Evolutionary conservation across 2,329 filamentous ascomycete genomes (phyloP), one percentile per base, ranked within the genome.

Genomic region (Nothophoma quercina): DNA sequence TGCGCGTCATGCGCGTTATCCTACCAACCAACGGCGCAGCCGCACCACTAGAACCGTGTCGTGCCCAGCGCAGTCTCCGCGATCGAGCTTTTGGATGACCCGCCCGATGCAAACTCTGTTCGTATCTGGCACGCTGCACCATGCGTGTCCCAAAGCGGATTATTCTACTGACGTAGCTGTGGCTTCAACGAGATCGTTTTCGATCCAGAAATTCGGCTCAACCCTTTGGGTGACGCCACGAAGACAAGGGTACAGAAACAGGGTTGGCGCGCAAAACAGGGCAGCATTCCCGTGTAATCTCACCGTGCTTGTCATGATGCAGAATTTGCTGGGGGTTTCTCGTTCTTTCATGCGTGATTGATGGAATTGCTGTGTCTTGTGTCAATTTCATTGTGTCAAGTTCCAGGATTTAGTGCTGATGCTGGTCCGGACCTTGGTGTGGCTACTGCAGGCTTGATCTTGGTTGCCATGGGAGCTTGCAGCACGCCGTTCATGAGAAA

Each of bases 201-300:
- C 48, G 29, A 45, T 34, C 41, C 38, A 39, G 9, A 25, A 21
- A 25, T n/a, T 44, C 29, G 42, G 43, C 33, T 26, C 36, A 39
- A 21, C 15, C 50, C 15, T 16, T 34, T 29, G 9, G 33, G 33
- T 53, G 50, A 48, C 50, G 43, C 50, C 50, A 53, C 43, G 18
- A n/a, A 38, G 38, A 48, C 50, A 53, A 23, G 50, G 50, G 44
- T 48, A 28, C 22, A 29, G 19, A 43, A 48, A 42, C 38, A 52
- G 32, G 38, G 39, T 48, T 48, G 50, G 44, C 28, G 43, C 32
- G 39, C 23, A 46, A 53, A 53, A 48, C 43, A 53, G 15, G 50
- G 43, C 50, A 48, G 15, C 21, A 16, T 29, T 34, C 22, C 39
- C 21, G 38, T 53, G 50, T 22, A 47, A 53, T 53, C 43, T 44